These are phyloP conservation scores for Bruguiera parviflora DNA, from an alignment of 345 rosid species.

Conservation along the genomic window DNA sequence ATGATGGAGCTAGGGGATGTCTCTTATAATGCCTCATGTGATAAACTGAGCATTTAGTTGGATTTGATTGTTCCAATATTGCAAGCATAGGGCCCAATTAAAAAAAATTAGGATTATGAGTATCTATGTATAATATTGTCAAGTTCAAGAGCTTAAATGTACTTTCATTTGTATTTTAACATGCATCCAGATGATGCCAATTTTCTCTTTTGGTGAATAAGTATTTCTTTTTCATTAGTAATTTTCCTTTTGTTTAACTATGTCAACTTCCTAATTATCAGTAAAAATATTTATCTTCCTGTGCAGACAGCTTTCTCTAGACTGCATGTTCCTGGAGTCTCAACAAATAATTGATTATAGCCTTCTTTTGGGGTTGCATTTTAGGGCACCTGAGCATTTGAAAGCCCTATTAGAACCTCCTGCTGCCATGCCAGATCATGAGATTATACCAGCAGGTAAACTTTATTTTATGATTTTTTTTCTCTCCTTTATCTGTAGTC, in stretches of 20 bases:
- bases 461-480: not conserved
- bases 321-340: conserved; percentile 75
- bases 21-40: too few species aligned
- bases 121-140: too few species aligned
- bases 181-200: too few species aligned
- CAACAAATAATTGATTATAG: conserved; percentile 83
- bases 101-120: too few species aligned
- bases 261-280: conserved; percentile 3
- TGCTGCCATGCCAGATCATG: conserved; percentile 35
- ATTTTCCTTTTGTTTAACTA: not conserved
- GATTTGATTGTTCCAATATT: too few species aligned
- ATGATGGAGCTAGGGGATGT: too few species aligned
- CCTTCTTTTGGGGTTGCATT: conserved; percentile 78
- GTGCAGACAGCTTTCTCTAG: conserved; percentile 68
- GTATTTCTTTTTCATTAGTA: not conserved
- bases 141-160: too few species aligned
- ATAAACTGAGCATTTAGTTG: too few species aligned
- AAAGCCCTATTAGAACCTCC: conserved; percentile 55
- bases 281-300: conserved; percentile 8
- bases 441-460: conserved; percentile 48
- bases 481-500: too few species aligned
- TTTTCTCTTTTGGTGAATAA: not conserved
- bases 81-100: too few species aligned
- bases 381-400: conserved; percentile 77
- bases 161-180: too few species aligned